Percentiles rank a stretch among this genome's conserved stretches.
phyloP scores from a whole-genome alignment of 2,329 filamentous ascomycete species.

The Calonectria multiphialidica region DNA sequence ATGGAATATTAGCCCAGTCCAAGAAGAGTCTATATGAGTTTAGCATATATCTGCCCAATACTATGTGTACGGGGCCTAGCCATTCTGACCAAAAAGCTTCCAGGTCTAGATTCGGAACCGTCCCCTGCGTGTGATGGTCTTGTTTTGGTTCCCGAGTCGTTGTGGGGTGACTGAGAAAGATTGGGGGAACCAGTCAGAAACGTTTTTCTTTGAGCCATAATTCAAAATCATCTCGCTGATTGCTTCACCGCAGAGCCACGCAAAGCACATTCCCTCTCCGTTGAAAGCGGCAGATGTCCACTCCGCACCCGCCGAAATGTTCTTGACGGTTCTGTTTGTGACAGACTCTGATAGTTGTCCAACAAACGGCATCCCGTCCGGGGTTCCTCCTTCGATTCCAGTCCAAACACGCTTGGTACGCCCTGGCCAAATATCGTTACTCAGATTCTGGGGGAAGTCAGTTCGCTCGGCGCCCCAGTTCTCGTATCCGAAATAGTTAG shows the following conservation, averaged over 20 bases:
- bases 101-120: not conserved
- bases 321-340: not conserved
- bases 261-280: constrained; percentile 17
- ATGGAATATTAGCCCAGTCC: too few species aligned
- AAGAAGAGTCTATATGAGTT: too few species aligned
- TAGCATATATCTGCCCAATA: too few species aligned
- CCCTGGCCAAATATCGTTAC: not conserved
- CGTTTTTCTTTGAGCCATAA: not conserved
- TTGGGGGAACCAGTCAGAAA: constrained; percentile 13
- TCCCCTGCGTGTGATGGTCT: not conserved
- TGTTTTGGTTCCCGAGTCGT: not conserved
- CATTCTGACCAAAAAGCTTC: not conserved
- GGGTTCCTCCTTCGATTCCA: not conserved
- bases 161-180: constrained; percentile 7
- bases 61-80: too few species aligned
- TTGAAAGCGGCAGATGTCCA: constrained; percentile 9
- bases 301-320: not conserved
- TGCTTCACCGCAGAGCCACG: constrained; percentile 12
- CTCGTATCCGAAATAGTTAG: constrained; percentile 15
- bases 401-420: constrained; percentile 13
- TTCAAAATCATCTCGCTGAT: constrained; percentile 13
- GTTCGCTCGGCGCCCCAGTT: constrained; percentile 5
- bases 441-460: not conserved
- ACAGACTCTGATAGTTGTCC: not conserved
- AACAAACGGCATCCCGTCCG: constrained; percentile 8